Evolutionary conservation across 106 monocot species (phyloP).

Genomic region (Dendrobium huoshanense): DNA sequence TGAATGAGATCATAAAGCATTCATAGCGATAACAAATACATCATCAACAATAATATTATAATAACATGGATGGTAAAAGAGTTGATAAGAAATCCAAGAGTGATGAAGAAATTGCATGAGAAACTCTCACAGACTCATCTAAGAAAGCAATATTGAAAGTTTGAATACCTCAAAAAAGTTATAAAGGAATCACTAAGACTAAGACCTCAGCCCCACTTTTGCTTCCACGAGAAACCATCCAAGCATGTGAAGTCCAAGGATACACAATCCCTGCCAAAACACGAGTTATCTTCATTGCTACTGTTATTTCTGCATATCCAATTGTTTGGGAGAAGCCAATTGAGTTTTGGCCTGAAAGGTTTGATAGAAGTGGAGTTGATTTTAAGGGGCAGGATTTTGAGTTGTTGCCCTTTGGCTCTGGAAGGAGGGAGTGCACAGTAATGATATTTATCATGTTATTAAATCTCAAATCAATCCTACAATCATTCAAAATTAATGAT

Average conservation of each 20-base stretch:
- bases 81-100: constrained; percentile 15
- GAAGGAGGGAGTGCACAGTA: too few species aligned
- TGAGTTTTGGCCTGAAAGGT: too few species aligned
- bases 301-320: too few species aligned
- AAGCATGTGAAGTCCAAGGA: neutral
- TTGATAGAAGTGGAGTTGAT: neutral
- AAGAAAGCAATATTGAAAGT: too few species aligned
- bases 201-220: neutral
- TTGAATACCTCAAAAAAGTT: too few species aligned
- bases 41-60: constrained; percentile 6
- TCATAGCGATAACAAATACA: constrained; percentile 22
- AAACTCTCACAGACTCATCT: too few species aligned
- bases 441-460: too few species aligned
- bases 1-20: constrained; percentile 12
- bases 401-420: constrained; percentile 11
- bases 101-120: constrained; percentile 12
- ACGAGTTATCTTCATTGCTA: too few species aligned
- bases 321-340: too few species aligned
- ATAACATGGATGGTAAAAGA: constrained; percentile 20
- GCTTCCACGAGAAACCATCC: too few species aligned
- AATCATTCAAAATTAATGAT: too few species aligned
- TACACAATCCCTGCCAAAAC: constrained; percentile 8
- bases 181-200: neutral
- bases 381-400: constrained; percentile 28
- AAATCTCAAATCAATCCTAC: too few species aligned